Percentiles rank a stretch among this genome's conserved stretches.
These are phyloP conservation scores for Trypanosoma lewisi DNA, from an alignment of 208 protist species.

Conservation along the genomic window DNA sequence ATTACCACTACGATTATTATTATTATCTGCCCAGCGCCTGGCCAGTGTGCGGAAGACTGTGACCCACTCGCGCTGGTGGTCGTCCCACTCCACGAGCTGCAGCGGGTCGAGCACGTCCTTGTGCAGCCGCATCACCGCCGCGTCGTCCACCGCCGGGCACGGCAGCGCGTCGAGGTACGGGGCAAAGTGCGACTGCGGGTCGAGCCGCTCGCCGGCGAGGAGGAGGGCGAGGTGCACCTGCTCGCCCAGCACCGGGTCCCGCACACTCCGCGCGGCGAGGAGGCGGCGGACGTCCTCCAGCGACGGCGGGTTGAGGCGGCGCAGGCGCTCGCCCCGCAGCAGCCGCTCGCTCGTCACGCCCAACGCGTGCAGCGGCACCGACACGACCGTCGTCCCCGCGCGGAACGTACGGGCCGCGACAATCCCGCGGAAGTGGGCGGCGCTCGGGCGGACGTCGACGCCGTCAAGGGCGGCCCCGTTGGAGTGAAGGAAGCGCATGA, in stretches of 20 bases:
- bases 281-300: conserved; percentile 48
- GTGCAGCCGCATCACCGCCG: conserved; percentile 47
- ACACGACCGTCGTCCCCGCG: conserved; percentile 61
- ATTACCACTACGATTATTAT: too few species aligned
- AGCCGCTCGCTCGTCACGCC: conserved; percentile 46
- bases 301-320: conserved; percentile 34
- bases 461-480: conserved; percentile 40
- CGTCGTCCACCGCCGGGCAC: conserved; percentile 71
- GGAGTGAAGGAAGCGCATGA: conserved; percentile 14
- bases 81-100: conserved; percentile 79
- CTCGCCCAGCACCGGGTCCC: conserved; percentile 68
- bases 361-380: conserved; percentile 44
- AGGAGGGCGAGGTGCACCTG: conserved; percentile 72
- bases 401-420: conserved; percentile 42
- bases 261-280: conserved; percentile 55
- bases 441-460: conserved; percentile 37
- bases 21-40: conserved; percentile 34
- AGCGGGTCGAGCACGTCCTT: conserved; percentile 69
- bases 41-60: conserved; percentile 47
- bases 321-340: conserved; percentile 24
- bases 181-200: conserved; percentile 34
- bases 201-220: conserved; percentile 56
- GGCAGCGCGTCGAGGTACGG: conserved; percentile 70
- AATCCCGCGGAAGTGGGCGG: conserved; percentile 49
- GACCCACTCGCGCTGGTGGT: conserved; percentile 74